A percentile compares a stretch with the other conserved stretches of the same genome.
Conservation (phyloP, 352 stramenopile genomes). For the Pythium diclinum region DNA sequence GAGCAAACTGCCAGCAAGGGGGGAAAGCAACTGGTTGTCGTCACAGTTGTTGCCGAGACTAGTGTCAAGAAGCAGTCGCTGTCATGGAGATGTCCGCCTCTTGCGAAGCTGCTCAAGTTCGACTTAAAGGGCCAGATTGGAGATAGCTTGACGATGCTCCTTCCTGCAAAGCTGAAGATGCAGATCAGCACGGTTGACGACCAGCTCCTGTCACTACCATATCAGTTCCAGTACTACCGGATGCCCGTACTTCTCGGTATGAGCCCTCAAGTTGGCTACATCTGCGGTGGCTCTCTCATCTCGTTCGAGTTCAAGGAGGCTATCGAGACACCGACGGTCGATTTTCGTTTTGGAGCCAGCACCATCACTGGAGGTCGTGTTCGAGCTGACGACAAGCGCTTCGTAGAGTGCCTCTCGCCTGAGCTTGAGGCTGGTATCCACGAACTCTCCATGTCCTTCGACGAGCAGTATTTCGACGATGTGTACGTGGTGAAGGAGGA, state of each 20-base stretch:
- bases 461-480: constrained; percentile 64
- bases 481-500: constrained; percentile 11
- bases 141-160: constrained; percentile 34
- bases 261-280: constrained; percentile 52
- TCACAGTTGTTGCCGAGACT: constrained; percentile 33
- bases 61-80: constrained; percentile 46
- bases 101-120: constrained; percentile 22
- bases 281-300: constrained; percentile 57
- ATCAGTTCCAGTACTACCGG: constrained; percentile 60
- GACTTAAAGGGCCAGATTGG: background rate
- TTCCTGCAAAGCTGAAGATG: constrained; percentile 40
- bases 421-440: constrained; percentile 44
- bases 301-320: constrained; percentile 61
- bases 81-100: constrained; percentile 47
- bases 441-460: constrained; percentile 54
- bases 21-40: constrained; percentile 9
- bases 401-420: constrained; percentile 66
- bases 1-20: background rate
- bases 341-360: constrained; percentile 52
- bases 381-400: constrained; percentile 31
- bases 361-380: constrained; percentile 25
- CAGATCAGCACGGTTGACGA: constrained; percentile 58
- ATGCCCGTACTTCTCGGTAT: constrained; percentile 44
- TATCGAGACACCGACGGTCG: constrained; percentile 54
- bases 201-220: constrained; percentile 45